Conservation (phyloP, 805 yeast species). For the Candida anglica region DNA sequence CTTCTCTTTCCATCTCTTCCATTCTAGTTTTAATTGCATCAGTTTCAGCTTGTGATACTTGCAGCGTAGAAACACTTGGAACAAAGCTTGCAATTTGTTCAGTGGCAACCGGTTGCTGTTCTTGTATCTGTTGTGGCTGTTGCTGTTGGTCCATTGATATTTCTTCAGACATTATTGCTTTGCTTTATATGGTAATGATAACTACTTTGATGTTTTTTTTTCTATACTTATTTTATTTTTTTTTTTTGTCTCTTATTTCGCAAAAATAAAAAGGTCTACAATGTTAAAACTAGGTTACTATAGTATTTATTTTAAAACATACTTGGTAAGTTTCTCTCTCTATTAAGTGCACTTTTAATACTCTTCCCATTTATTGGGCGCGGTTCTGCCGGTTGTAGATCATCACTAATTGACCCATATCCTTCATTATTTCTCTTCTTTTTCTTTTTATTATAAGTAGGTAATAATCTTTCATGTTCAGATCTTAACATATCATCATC, state of each 20-base stretch:
- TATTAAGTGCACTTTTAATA: constrained; percentile 15
- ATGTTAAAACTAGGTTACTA: too few relatives aligned
- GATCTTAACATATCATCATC: constrained; percentile 32
- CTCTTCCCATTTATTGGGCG: constrained; percentile 19
- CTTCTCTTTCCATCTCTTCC: constrained; percentile 59
- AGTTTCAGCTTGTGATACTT: constrained; percentile 2
- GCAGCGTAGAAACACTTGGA: neutral
- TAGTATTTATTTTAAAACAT: neutral
- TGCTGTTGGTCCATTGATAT: constrained; percentile 3
- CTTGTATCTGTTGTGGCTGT: neutral
- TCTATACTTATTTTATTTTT: too few relatives aligned
- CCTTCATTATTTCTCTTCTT: constrained; percentile 16
- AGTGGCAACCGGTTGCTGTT: neutral
- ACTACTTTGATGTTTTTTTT: too few relatives aligned
- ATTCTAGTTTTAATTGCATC: constrained; percentile 37
- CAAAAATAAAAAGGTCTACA: too few relatives aligned
- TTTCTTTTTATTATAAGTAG: constrained; percentile 15
- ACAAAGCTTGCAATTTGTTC: neutral
- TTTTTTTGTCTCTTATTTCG: too few relatives aligned
- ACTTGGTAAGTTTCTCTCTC: constrained; percentile 15
- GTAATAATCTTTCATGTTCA: constrained; percentile 29
- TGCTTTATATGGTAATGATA: too few relatives aligned
- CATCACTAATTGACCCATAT: constrained; percentile 1
- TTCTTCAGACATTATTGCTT: constrained; percentile 3
- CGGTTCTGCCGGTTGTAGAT: constrained; percentile 15